Base-by-base conservation (phyloP, 306 rosid species). In the Styphnolobium japonicum region DNA sequence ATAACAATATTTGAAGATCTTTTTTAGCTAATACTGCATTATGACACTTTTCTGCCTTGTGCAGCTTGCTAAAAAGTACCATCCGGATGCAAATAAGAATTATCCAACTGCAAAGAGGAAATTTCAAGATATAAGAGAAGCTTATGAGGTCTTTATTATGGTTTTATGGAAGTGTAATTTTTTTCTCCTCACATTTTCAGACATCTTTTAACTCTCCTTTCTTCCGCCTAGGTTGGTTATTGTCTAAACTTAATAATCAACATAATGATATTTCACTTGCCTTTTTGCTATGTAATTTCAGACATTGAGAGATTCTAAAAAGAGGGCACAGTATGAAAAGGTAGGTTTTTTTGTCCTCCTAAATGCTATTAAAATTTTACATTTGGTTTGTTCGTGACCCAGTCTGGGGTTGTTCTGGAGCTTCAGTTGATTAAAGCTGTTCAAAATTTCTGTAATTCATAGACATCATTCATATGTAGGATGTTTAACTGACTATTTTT, bases 61-160 rank as follows among this genome's bases (percentile, higher is more conserved):
- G 88, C 92, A 95, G 97, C 95, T 95, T 63, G 99, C 99, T 58
- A 95, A 93, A 86, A 91, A 84, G 86, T 93, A 90, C 81, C 99
- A 95, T 86, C 99, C 97, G 22, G 99, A 95, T 85, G 96, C 93
- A 75, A 93, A 89, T 82, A 93, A 87, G 89, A 88, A 85, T 76
- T 90, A 90, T 63, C 92, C 96, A 77, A 91, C 94, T 15, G 90
- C 97, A 36, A 95, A 93, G 85, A 90, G 86, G 87, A 91, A 91
- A 76, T 95, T 95, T 89, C 99, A 88, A 77, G 96, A 90, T 85
- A 89, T 95, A 88, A 93, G 90, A 87, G 99, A 93, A 77, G 99
- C 98, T 46, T 93, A 91, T 52, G 97, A 95, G 99, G 99, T 95
- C 27, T 66, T 82, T 69, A 51, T 56, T 72, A 56, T 86, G 25